A percentile compares a stretch with the other conserved stretches of the same genome.
Evolutionary conservation across 495 filamentous ascomycete species (phyloP).

Genomic region (Neurospora sp.): DNA sequence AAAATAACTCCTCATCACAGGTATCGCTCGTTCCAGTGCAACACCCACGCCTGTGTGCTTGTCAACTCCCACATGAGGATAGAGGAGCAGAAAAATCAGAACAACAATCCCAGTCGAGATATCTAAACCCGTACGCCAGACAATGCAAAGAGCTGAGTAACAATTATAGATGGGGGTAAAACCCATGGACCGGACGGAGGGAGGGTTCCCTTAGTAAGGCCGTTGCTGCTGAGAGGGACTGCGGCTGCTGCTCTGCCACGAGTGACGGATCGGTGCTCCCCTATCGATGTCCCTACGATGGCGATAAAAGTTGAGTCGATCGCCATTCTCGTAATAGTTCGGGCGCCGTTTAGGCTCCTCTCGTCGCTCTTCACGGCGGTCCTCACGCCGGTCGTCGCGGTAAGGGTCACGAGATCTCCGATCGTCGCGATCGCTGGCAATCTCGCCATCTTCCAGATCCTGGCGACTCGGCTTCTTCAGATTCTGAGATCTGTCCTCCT

Average conservation of each 20-base stretch:
- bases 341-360: conserved; percentile 20
- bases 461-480: conserved; percentile 10
- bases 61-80: not conserved
- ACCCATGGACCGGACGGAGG: not conserved
- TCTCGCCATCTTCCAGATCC: conserved; percentile 27
- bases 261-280: conserved; percentile 14
- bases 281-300: conserved; percentile 21
- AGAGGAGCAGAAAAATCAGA: not conserved
- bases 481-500: conserved; percentile 13
- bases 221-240: conserved; percentile 22
- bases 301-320: conserved; percentile 25
- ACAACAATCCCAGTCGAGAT: not conserved
- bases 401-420: conserved; percentile 26
- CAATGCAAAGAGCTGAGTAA: conserved; percentile 21
- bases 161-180: not conserved
- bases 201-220: conserved; percentile 11
- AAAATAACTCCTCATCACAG: not conserved
- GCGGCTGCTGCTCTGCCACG: conserved; percentile 20
- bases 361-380: conserved; percentile 20
- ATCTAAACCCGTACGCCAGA: not conserved
- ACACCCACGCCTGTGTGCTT: not conserved
- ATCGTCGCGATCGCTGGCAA: conserved; percentile 24
- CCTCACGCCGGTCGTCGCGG: conserved; percentile 23
- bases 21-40: not conserved
- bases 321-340: conserved; percentile 24